A percentile compares a stretch with the other conserved stretches of the same genome.
Evolutionary conservation across 78 protist species (phyloP).

Genomic region (Ministeria vibrans): DNA sequence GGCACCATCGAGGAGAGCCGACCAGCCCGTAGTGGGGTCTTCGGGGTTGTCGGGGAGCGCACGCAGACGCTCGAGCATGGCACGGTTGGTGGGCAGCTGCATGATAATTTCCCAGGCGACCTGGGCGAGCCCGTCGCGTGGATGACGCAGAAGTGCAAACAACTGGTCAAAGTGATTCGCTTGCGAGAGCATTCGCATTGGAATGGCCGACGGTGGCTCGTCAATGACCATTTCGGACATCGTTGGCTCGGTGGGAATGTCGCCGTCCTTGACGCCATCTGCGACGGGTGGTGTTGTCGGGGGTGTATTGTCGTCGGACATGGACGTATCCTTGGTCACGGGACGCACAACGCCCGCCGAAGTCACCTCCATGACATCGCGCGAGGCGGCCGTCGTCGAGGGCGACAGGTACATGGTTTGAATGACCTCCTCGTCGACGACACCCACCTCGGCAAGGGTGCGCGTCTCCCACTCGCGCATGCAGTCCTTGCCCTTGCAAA

Average conservation of each 20-base stretch:
- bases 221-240: no score
- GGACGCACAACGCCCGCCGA: neutral
- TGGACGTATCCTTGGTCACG: neutral
- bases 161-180: neutral
- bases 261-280: neutral
- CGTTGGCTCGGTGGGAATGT: no score
- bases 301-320: neutral
- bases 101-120: constrained; percentile 10
- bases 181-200: neutral
- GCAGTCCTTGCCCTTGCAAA: neutral
- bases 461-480: neutral
- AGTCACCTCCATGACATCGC: neutral
- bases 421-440: no score
- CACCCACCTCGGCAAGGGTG: no score
- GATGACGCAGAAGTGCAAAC: neutral
- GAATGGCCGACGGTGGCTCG: neutral
- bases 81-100: constrained; percentile 6
- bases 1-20: neutral
- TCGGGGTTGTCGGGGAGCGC: neutral
- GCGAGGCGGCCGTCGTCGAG: no score
- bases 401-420: no score
- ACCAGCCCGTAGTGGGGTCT: neutral
- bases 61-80: neutral
- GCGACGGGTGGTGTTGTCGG: neutral
- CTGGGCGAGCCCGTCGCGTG: neutral